These are phyloP conservation scores for Penicillium fimorum DNA, from an alignment of 495 filamentous ascomycete genomes.

Conservation along the genomic window DNA sequence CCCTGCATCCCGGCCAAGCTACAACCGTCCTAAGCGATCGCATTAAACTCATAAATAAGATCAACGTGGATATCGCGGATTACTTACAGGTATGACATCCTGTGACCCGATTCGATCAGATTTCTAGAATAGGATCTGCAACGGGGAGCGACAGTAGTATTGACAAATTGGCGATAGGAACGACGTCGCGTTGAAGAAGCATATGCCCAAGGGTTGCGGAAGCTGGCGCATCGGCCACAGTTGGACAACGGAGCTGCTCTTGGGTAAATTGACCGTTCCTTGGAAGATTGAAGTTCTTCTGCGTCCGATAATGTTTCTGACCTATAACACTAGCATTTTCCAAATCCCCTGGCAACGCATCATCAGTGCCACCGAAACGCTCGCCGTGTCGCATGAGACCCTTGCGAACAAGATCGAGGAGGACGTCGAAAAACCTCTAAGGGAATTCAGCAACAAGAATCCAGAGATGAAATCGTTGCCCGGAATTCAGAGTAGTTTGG, in stretches of 20 bases:
- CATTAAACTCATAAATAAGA: conserved; percentile 76
- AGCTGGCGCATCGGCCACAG: conserved; percentile 67
- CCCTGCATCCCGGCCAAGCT: conserved; percentile 81
- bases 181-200: conserved; percentile 87
- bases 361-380: conserved; percentile 69
- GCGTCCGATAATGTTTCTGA: conserved; percentile 4
- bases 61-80: conserved; percentile 92
- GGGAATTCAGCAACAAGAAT: conserved; percentile 67
- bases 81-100: conserved; percentile 79
- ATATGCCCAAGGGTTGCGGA: conserved; percentile 82
- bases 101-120: conserved; percentile 2
- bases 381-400: conserved; percentile 80
- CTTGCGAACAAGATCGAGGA: conserved; percentile 83
- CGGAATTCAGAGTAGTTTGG: conserved; percentile 77
- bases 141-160: conserved; percentile 1
- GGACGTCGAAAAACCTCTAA: conserved; percentile 85
- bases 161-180: conserved; percentile 58
- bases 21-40: conserved; percentile 83
- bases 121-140: conserved; percentile 7
- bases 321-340: conserved; percentile 67
- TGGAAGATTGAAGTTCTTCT: not conserved
- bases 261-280: conserved; percentile 58
- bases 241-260: conserved; percentile 73
- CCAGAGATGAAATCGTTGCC: conserved; percentile 83
- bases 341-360: conserved; percentile 91